Conservation (phyloP, 495 filamentous ascomycete species). For the Penicillium malachiteum region DNA sequence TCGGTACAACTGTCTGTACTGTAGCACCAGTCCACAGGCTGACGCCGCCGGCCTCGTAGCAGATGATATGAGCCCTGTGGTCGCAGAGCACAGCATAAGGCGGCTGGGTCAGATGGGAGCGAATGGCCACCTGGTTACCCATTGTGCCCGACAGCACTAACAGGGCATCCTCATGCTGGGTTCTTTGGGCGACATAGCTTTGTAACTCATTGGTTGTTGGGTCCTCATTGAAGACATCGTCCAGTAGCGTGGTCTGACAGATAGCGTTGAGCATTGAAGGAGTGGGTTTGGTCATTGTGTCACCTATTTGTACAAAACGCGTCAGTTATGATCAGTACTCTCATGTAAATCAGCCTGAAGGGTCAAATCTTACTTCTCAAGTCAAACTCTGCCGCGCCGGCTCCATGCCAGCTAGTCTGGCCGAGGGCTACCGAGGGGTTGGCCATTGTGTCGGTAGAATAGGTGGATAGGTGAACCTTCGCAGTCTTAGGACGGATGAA, state of each 20-base stretch:
- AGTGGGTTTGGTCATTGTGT: slow-evolving; percentile 87
- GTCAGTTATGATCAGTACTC: too few relatives aligned
- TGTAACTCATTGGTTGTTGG: slow-evolving; percentile 73
- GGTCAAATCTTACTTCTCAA: slow-evolving; percentile 41
- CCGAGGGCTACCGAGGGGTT: slow-evolving; percentile 11
- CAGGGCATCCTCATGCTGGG: slow-evolving; percentile 65
- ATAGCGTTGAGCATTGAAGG: slow-evolving; percentile 71
- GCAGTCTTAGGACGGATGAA: slow-evolving; percentile 10
- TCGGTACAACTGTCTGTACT: slow-evolving; percentile 56
- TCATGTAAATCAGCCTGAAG: too few relatives aligned
- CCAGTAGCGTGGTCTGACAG: slow-evolving; percentile 58
- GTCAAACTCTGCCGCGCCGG: slow-evolving; percentile 66
- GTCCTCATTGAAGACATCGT: slow-evolving; percentile 86
- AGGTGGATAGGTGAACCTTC: slow-evolving; percentile 30
- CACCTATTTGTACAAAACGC: slow-evolving; percentile 35
- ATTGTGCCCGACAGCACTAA: slow-evolving; percentile 79
- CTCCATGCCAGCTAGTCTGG: slow-evolving; percentile 53
- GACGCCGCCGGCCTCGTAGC: slow-evolving; percentile 72
- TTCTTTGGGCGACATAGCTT: slow-evolving; percentile 63
- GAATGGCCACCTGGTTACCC: slow-evolving; percentile 76
- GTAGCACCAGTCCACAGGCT: slow-evolving; percentile 60
- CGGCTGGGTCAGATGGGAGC: slow-evolving; percentile 65
- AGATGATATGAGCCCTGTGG: slow-evolving; percentile 61
- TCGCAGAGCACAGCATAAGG: slow-evolving; percentile 72
- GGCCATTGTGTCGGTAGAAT: slow-evolving; percentile 1